Conservation (phyloP, 169 alveolate species). For the Babesia ovata region DNA sequence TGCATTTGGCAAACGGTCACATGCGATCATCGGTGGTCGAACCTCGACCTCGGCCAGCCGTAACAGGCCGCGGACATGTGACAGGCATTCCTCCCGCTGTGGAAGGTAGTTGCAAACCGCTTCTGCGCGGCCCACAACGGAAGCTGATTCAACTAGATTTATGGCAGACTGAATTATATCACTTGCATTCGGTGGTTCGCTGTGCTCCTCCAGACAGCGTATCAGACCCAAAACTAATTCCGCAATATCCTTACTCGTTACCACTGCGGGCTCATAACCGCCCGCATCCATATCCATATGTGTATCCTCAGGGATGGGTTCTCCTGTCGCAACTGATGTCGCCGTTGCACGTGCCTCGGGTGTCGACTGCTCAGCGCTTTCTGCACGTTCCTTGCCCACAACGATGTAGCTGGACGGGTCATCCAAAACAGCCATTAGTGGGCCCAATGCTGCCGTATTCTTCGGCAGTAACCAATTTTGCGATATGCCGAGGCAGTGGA, state of each 20-base stretch:
- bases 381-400: neutral
- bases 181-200: neutral
- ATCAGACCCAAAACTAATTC: conserved; percentile 1
- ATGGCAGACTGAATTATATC: neutral
- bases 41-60: conserved; percentile 4
- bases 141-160: conserved; percentile 28
- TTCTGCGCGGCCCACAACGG: conserved; percentile 28
- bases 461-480: conserved; percentile 38
- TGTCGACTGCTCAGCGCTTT: neutral
- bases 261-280: neutral
- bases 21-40: conserved; percentile 34
- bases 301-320: neutral
- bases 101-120: conserved; percentile 14
- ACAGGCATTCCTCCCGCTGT: conserved; percentile 5
- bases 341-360: neutral
- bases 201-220: neutral
- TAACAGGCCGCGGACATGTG: neutral
- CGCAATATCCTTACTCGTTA: conserved; percentile 34
- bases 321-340: neutral
- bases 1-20: conserved; percentile 1
- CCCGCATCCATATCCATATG: neutral
- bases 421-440: conserved; percentile 5
- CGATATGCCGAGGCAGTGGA: conserved; percentile 24
- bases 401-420: conserved; percentile 25
- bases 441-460: neutral